Evolutionary conservation across 2,329 filamentous ascomycete genomes (phyloP).

Genomic region (Calonectria multiphialidica): DNA sequence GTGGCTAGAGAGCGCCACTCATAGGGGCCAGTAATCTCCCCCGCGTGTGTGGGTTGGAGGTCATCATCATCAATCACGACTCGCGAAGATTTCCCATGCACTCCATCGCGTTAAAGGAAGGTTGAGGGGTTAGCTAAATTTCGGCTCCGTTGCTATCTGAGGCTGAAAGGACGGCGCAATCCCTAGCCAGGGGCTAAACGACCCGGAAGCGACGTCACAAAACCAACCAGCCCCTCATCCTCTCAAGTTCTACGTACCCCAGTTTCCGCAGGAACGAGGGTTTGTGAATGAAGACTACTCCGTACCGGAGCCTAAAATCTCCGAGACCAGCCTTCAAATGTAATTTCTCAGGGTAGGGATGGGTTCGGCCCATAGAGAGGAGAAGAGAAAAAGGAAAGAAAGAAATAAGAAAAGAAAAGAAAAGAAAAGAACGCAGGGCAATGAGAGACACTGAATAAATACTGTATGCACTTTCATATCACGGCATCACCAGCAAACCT

Average conservation of each 20-base stretch:
- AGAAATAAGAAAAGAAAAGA: background rate
- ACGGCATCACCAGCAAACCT: background rate
- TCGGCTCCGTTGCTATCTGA: constrained; percentile 1
- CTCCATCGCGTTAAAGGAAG: background rate
- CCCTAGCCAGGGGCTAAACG: background rate
- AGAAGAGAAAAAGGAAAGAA: background rate
- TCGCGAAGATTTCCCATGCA: background rate
- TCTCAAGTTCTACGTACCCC: background rate
- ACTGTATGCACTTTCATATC: background rate
- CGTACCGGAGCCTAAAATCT: background rate
- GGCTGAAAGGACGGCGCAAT: constrained; percentile 19
- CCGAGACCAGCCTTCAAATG: background rate
- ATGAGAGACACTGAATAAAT: background rate
- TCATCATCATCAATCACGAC: constrained; percentile 2
- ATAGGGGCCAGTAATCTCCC: constrained; percentile 1
- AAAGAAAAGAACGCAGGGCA: background rate
- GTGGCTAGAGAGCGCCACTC: constrained; percentile 28
- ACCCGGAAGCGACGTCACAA: background rate
- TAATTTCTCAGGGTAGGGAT: background rate
- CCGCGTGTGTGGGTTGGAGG: background rate
- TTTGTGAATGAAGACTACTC: background rate
- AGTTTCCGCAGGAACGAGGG: constrained; percentile 7
- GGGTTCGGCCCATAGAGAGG: background rate
- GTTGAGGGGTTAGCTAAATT: background rate
- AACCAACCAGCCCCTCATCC: background rate